A percentile compares a stretch with the other conserved stretches of the same genome.
Conservation (phyloP, 306 rosid species). For the Quercus variabilis region DNA sequence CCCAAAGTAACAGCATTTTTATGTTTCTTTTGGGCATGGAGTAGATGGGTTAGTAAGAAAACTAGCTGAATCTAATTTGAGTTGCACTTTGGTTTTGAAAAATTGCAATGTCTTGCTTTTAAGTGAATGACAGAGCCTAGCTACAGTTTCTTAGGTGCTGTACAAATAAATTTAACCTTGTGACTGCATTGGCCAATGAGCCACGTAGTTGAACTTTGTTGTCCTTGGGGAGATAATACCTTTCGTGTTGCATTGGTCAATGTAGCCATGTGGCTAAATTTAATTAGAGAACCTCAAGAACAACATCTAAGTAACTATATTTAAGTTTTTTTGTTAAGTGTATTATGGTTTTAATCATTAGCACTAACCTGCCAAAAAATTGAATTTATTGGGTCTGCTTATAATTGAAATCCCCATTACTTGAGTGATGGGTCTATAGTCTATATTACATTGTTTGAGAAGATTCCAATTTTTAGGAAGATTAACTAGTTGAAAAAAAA, state of each 20-base stretch:
- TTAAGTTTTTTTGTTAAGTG: not conserved
- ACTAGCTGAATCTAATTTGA: conserved; percentile 11
- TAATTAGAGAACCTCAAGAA: no score
- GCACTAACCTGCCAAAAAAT: not conserved
- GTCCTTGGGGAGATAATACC: no score
- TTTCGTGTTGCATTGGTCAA: no score
- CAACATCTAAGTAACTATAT: no score
- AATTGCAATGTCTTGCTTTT: not conserved
- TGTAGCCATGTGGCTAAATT: no score
- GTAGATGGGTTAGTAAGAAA: not conserved
- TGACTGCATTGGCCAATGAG: no score
- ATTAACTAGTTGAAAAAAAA: not conserved
- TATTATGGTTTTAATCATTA: not conserved
- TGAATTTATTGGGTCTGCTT: not conserved
- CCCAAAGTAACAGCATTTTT: not conserved
- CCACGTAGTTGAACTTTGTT: no score
- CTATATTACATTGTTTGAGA: not conserved
- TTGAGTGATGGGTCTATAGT: not conserved
- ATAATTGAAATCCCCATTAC: not conserved
- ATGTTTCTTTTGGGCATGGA: not conserved
- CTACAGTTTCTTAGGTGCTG: no score
- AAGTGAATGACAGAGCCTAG: not conserved
- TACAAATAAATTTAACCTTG: no score
- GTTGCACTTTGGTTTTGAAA: not conserved
- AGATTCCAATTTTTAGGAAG: not conserved